Conservation (phyloP, 148 eudicot species). For the Cornus suecica region DNA sequence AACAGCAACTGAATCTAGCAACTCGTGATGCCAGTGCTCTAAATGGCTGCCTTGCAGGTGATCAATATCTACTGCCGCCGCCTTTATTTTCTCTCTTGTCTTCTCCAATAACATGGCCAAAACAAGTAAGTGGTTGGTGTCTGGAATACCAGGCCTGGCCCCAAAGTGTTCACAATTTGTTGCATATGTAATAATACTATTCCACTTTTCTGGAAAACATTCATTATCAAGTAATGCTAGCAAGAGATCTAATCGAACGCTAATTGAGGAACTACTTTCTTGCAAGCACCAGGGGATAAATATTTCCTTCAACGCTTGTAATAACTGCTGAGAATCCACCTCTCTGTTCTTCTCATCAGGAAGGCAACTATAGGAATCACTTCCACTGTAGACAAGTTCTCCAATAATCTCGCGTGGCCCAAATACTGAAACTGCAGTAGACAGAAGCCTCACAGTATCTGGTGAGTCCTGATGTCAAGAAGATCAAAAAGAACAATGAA, state of each 20-base stretch:
- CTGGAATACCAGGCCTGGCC: conserved; percentile 15
- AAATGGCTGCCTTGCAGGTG: conserved; percentile 17
- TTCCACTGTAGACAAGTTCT: conserved; percentile 32
- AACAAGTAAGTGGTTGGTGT: conserved; percentile 28
- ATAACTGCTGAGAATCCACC: conserved; percentile 38
- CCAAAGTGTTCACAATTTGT: conserved; percentile 23
- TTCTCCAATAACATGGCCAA: conserved; percentile 66
- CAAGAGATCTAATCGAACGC: conserved; percentile 72
- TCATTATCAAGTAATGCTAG: conserved; percentile 69
- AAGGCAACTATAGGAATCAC: conserved; percentile 18
- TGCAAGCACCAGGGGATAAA: conserved; percentile 81
- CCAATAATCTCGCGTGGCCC: conserved; percentile 61
- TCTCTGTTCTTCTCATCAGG: conserved; percentile 24
- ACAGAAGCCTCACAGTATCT: conserved; percentile 46
- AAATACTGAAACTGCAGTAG: conserved; percentile 55
- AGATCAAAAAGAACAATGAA: conserved; percentile 12
- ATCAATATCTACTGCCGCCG: conserved; percentile 10
- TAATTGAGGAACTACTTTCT: conserved; percentile 38
- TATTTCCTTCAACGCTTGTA: conserved; percentile 54
- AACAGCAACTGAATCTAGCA: conserved; percentile 65
- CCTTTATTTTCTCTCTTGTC: conserved; percentile 37
- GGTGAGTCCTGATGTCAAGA: conserved; percentile 60
- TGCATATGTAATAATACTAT: conserved; percentile 55
- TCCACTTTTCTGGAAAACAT: conserved; percentile 73
- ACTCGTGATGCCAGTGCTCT: conserved; percentile 68